Evolutionary conservation across 345 rosid species (phyloP).

Genomic region (Citrus medica): DNA sequence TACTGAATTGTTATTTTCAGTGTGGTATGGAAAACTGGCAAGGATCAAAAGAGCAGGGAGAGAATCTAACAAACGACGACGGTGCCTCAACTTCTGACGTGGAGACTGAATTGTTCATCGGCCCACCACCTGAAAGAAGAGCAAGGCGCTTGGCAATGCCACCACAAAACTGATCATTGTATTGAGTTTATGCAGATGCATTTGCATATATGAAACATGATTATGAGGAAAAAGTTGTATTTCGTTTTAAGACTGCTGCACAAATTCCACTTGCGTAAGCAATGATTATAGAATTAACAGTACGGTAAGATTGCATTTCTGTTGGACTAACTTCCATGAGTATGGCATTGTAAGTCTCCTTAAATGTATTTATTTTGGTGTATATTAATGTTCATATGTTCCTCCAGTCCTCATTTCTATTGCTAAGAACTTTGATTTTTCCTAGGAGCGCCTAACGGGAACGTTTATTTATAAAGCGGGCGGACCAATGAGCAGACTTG

Average conservation of each 20-base stretch:
- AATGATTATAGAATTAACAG: not conserved
- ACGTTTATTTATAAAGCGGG: not conserved
- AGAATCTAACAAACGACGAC: slow-evolving; percentile 26
- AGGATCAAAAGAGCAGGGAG: slow-evolving; percentile 22
- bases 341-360: not conserved
- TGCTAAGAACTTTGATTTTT: not conserved
- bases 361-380: not conserved
- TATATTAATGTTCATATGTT: not conserved
- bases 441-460: not conserved
- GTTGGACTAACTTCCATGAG: not conserved
- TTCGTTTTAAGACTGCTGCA: not conserved
- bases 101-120: slow-evolving; percentile 86
- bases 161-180: not conserved
- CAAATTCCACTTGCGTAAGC: not conserved
- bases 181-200: not conserved
- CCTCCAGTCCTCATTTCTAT: not conserved
- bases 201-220: not conserved
- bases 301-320: not conserved
- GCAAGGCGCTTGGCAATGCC: slow-evolving; percentile 19
- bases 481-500: not conserved
- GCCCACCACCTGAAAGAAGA: slow-evolving; percentile 74
- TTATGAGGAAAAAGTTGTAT: not conserved
- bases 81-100: slow-evolving; percentile 63
- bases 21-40: slow-evolving; percentile 30
- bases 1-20: slow-evolving; percentile 23